Base-by-base conservation (phyloP, 73 alveolate genomes). In the Uronychia binucleata region DNA sequence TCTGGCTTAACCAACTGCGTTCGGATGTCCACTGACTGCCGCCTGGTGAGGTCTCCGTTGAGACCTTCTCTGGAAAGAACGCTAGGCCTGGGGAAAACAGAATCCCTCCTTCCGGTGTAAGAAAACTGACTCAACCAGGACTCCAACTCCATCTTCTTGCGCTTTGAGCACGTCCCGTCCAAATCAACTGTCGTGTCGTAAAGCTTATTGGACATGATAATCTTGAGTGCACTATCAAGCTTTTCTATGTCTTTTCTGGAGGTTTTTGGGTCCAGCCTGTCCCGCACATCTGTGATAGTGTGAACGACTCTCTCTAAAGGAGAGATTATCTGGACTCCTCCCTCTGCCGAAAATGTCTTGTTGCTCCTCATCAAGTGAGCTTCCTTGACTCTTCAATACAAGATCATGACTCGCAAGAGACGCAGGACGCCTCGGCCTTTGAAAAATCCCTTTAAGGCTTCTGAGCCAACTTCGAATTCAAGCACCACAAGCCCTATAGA, bases 171-270 rank as follows among this genome's bases (percentile, higher is more conserved):
- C n/a, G n/a, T n/a, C n/a, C n/a, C 19, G 67, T 46, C 19, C 19
- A 46, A 5, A 46, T 46, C 67, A 46, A 46, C 19, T 11, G 67
- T 46, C 19, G 67, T 46, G 81, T 75, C 81, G 81, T 75, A 75
- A 5, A 75, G 58, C 30, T 75, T 75, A 75, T 75, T 75, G 30
- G 57, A 75, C 28, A 32, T 26, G 32, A 75, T 75, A 5, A 75
- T 32, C 30, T 75, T 75, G 28, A 75, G 28, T 5, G 32, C 58
- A 26, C 58, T 5, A 28, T 35, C 25, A 1, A 75, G 27, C 30
- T 30, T 46, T 46, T 46, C 67, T 11, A 46, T 46, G 5, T 46
- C 67, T 46, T 46, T 46, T 46, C 67, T 46, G 67, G n/a, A 11
- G 5, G 67, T 11, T 19, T 46, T 46, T 46, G 67, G 67, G 67